Evolutionary conservation across 2,329 filamentous ascomycete species (phyloP), one percentile per base, ranked within the genome.

Genomic region (Onygenales sp.): DNA sequence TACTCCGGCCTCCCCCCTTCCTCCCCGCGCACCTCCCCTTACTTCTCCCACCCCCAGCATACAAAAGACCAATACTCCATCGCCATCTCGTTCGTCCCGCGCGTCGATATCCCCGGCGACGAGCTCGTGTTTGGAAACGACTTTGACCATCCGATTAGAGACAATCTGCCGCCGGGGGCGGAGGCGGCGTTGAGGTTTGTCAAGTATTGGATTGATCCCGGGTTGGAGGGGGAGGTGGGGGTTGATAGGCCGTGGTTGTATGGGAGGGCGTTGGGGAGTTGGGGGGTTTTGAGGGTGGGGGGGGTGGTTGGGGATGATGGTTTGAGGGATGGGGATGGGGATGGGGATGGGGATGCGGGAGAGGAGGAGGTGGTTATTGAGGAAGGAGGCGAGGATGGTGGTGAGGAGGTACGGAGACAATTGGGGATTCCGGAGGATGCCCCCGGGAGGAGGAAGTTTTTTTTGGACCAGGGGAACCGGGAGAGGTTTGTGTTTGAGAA

Each of bases 121-220:
- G 84, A 94, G 57, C 76, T 98, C 2, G 83, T 96, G 52, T 95
- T 95, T 62, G 93, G 92, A 43, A 97, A 97, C 68, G 90, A 96
- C 75, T 96, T 97, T 66, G 91, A 95, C 64, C 82, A 87, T 50
- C 89, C 93, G 0, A 93, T 98, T 61, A 82, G 89, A 33, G 86
- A 95, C 66, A 81, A 84, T 13, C 76, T 98, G 2, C 92, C 93
- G 0, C 88, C 89, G 0, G 90, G 92, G 0, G 95, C 95, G 70
- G 83, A 82, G 65, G 85, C 88, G 8, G 91, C 90, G 0, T 83
- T 96, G 70, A 84, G 83, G 51, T 85, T 95, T 43, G 88, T 95
- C 32, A 88, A 87, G 61, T 94, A 88, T 86, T 87, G 84, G 74
- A 86, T 97, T 48, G 92, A 98, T 65, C 92, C 92, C 0, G 89